Evolutionary conservation across 208 protist genomes (phyloP), one percentile per base, ranked within the genome.

Genomic region (Kentomonas sorsogonicus): DNA sequence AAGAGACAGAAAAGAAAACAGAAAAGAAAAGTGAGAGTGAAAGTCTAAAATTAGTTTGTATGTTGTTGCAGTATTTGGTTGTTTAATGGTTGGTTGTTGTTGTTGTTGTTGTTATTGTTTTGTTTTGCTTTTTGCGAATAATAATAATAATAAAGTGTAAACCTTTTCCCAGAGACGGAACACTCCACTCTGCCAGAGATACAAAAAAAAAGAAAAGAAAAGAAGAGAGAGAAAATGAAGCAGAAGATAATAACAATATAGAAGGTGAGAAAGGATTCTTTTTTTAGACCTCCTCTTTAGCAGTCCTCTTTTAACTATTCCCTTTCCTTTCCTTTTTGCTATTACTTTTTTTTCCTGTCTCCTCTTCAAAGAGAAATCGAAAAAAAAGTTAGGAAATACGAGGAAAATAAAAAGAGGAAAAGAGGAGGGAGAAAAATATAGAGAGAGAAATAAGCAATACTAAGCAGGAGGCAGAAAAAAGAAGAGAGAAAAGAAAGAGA

Each of bases 71-170:
- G 25, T 48, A 27, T 15, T 48, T 18, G 6, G 16, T 48, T 15
- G 16, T 48, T 15, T 48, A 27, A 9, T 48, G 16, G 6, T 48
- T 6, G 16, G 13, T 20, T 9, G 11, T 20, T 27, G 16, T 48
- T 20, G 13, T 48, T 6, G 25, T 11, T 48, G 11, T 48, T 25
- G 13, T 48, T 48, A 27, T 48, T 25, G 16, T 48, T 48, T 48
- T 48, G 16, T 48, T 15, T 4, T 39, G 22, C 50, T 45, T 47
- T 39, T 6, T 27, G 26, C n/a, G 13, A 34, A 53, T 20, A 18
- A 60, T 36, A 60, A 60, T 56, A 65, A 65, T 58, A 33, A 65
- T 39, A 53, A 50, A 63, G 63, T 60, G 5, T 4, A 26, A 15
- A 47, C 5, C n/a, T 47, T 20, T 26, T 47, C 5, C n/a, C 4